Conservation (phyloP, 2,329 filamentous ascomycete species). For the Aspergillus versicolor region DNA sequence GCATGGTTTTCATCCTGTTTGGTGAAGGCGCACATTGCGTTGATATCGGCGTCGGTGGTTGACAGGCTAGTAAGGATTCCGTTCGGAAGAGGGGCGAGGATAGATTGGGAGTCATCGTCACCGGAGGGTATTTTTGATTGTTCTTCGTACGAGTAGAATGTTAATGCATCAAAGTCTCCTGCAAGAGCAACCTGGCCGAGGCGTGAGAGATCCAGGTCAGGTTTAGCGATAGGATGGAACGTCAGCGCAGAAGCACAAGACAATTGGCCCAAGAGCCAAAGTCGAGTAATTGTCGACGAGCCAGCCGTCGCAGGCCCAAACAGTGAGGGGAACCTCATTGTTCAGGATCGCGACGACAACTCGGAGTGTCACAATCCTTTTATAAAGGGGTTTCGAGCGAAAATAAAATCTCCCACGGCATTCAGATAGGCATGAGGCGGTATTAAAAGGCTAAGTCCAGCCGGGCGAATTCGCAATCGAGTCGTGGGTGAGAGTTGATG, state of each 20-base stretch:
- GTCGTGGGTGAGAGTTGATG: conserved; percentile 11
- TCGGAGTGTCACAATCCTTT: conserved; percentile 6
- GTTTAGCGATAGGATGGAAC: conserved; percentile 36
- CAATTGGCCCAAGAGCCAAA: conserved; percentile 25
- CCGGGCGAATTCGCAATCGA: conserved; percentile 8
- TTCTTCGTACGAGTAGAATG: conserved; percentile 79
- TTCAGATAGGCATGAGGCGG: conserved; percentile 6
- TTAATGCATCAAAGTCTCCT: conserved; percentile 89
- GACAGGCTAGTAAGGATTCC: conserved; percentile 74
- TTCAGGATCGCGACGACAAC: conserved; percentile 40
- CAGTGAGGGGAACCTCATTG: conserved; percentile 48
- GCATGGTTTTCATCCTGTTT: conserved; percentile 63
- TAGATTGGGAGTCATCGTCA: conserved; percentile 75
- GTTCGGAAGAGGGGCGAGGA: conserved; percentile 81
- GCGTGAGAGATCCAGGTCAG: conserved; percentile 66
- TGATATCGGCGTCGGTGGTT: conserved; percentile 78
- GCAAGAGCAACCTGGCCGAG: conserved; percentile 82
- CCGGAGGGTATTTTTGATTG: conserved; percentile 64
- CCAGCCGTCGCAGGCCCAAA: conserved; percentile 46
- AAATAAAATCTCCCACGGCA: conserved; percentile 11
- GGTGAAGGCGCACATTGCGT: conserved; percentile 80
- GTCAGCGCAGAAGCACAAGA: conserved; percentile 32
- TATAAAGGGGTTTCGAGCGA: conserved; percentile 3
- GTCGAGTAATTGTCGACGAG: conserved; percentile 30
- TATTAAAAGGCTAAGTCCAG: conserved; percentile 14